These are phyloP conservation scores for Choanephora cucurbitarum DNA, from an alignment of 371 early-diverging fungal species.

Conservation along the genomic window DNA sequence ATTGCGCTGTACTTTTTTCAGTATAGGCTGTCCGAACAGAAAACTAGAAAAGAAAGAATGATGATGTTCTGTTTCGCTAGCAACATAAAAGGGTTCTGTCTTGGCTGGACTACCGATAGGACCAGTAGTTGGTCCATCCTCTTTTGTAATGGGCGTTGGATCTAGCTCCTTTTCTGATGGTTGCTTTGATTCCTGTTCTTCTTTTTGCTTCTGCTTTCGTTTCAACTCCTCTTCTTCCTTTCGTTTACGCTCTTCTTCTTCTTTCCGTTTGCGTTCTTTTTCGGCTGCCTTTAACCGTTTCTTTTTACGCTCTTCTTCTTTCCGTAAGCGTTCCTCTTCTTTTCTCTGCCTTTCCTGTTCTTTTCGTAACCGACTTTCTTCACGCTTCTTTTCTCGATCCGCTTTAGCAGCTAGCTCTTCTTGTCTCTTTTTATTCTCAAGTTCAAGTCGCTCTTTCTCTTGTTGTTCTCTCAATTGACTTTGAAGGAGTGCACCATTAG, in stretches of 20 bases:
- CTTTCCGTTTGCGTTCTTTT: conserved; percentile 58
- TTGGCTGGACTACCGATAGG: conserved; percentile 31
- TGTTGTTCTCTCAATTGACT: conserved; percentile 34
- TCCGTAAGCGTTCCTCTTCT: conserved; percentile 23
- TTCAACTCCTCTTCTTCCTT: conserved; percentile 47
- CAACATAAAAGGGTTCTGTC: conserved; percentile 5
- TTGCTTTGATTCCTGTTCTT: too few relatives aligned
- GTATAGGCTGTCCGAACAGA: conserved; percentile 31
- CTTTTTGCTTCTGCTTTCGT: conserved; percentile 42
- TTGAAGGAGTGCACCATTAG: too few relatives aligned
- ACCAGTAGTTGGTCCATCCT: conserved; percentile 23
- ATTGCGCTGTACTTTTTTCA: not conserved
- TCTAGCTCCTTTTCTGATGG: too few relatives aligned
- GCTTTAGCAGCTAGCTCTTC: conserved; percentile 40
- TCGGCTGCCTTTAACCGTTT: conserved; percentile 9
- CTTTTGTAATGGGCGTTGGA: conserved; percentile 39
- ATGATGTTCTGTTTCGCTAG: conserved; percentile 9
- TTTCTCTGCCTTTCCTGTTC: conserved; percentile 37
- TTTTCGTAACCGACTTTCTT: conserved; percentile 55
- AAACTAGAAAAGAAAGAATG: conserved; percentile 44
- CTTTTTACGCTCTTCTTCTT: conserved; percentile 28
- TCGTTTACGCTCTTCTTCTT: conserved; percentile 54
- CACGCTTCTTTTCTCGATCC: conserved; percentile 35
- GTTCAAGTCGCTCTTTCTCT: conserved; percentile 42
- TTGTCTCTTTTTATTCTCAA: conserved; percentile 40